These are phyloP conservation scores for Diutina rugosa DNA, from an alignment of 1,139 yeast genomes.

Conservation along the genomic window DNA sequence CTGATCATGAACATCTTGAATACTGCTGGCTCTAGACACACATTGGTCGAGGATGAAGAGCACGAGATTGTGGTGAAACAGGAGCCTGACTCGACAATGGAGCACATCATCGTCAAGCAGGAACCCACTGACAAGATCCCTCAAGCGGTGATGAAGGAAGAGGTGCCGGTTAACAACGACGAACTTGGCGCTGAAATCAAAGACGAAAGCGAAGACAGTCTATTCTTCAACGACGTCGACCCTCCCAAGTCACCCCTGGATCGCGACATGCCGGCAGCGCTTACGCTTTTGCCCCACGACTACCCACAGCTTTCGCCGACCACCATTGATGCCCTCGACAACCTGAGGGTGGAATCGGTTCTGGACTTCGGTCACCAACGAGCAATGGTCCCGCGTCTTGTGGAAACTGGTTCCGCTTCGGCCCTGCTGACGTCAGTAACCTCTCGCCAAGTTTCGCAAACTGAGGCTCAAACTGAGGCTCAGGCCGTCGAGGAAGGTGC, in stretches of 20 bases:
- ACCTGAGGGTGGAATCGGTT: not conserved
- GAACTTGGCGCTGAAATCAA: not conserved
- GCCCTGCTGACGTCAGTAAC: not conserved
- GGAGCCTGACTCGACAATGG: not conserved
- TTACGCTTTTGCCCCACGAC: not conserved
- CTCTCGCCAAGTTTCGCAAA: not conserved
- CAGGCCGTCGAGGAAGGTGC: not conserved
- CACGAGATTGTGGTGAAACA: not conserved
- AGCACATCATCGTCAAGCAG: not conserved
- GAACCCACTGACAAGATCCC: not conserved
- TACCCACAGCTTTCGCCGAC: not conserved
- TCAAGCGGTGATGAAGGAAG: not conserved
- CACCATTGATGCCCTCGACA: not conserved
- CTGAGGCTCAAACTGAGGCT: not conserved
- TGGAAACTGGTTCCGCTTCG: not conserved
- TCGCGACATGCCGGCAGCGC: not conserved
- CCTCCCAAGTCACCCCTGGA: not conserved
- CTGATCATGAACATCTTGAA: conserved; percentile 29
- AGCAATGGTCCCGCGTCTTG: not conserved
- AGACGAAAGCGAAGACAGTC: not conserved
- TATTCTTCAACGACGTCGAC: not conserved
- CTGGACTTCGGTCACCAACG: not conserved
- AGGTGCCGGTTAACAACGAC: not conserved
- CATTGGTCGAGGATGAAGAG: not conserved
- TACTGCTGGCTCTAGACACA: conserved; percentile 1